Conservation (phyloP, 2,329 filamentous ascomycete species). For the Aureobasidium sp. region DNA sequence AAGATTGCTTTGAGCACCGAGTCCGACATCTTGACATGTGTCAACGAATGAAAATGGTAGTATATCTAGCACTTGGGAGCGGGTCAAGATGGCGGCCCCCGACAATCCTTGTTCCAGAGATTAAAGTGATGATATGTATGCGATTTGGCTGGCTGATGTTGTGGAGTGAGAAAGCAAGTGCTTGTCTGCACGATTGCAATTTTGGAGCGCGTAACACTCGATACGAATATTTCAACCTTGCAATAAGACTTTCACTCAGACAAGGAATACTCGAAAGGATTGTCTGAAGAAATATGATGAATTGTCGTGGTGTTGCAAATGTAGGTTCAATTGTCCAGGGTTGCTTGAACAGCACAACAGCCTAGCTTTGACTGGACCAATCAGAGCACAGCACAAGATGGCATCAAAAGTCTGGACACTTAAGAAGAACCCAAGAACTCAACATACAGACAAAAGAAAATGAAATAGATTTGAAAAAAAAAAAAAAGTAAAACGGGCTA, state of each 20-base stretch:
- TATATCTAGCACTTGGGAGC: too few relatives aligned
- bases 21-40: not conserved
- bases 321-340: not conserved
- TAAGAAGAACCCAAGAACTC: not conserved
- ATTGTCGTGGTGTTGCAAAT: not conserved
- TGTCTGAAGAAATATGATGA: not conserved
- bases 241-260: too few relatives aligned
- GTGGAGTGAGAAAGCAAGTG: not conserved
- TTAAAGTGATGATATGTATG: too few relatives aligned
- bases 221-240: not conserved
- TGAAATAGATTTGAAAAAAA: slow-evolving; percentile 12
- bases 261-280: too few relatives aligned
- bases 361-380: not conserved
- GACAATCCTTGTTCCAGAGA: too few relatives aligned
- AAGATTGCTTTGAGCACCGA: slow-evolving; percentile 58
- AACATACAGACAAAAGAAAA: slow-evolving; percentile 9
- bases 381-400: not conserved
- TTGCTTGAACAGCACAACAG: not conserved
- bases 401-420: not conserved
- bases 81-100: not conserved
- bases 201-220: not conserved
- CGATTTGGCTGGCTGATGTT: not conserved
- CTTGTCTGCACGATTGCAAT: too few relatives aligned
- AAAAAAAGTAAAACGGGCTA: slow-evolving; percentile 14
- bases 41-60: rapidly evolving